These are phyloP conservation scores for Globisporangium middletonii DNA, from an alignment of 352 stramenopile genomes.

Conservation along the genomic window DNA sequence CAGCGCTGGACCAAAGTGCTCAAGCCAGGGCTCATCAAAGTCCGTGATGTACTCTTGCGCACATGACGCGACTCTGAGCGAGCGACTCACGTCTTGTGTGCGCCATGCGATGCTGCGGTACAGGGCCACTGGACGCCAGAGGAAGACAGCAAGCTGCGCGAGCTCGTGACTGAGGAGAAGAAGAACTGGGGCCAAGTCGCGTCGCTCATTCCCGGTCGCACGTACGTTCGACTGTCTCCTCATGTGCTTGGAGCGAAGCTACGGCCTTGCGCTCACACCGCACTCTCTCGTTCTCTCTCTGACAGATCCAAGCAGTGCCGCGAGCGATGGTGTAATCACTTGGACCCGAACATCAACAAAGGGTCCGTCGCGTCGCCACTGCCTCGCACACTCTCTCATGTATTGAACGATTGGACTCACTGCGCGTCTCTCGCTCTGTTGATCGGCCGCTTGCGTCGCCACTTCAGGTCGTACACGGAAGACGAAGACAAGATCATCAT, in stretches of 20 bases:
- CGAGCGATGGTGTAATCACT: slow-evolving; percentile 90
- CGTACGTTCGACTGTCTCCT: slow-evolving; percentile 32
- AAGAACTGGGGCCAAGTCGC: slow-evolving; percentile 89
- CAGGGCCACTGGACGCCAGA: slow-evolving; percentile 90
- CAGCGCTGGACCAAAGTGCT: slow-evolving; percentile 93
- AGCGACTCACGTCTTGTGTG: too few relatives aligned
- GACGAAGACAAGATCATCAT: slow-evolving; percentile 92
- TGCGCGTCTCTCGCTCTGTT: too few relatives aligned
- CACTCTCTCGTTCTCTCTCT: not conserved
- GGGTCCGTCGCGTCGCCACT: slow-evolving; percentile 35
- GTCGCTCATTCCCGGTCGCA: slow-evolving; percentile 73
- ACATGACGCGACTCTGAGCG: too few relatives aligned
- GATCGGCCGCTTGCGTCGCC: not conserved
- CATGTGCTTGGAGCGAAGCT: too few relatives aligned
- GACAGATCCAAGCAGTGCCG: slow-evolving; percentile 89
- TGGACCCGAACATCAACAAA: slow-evolving; percentile 92
- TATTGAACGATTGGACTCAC: not conserved
- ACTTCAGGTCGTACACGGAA: slow-evolving; percentile 69
- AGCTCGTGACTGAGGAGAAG: slow-evolving; percentile 82
- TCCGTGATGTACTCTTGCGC: not conserved
- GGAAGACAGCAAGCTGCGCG: slow-evolving; percentile 83
- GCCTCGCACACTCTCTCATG: not conserved
- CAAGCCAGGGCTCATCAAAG: slow-evolving; percentile 90
- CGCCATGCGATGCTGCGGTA: slow-evolving; percentile 1
- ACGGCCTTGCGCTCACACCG: not conserved